Evolutionary conservation across 2,329 filamentous ascomycete species (phyloP), one percentile per base, ranked within the genome.

Genomic region (Tolypocladium tundrense): DNA sequence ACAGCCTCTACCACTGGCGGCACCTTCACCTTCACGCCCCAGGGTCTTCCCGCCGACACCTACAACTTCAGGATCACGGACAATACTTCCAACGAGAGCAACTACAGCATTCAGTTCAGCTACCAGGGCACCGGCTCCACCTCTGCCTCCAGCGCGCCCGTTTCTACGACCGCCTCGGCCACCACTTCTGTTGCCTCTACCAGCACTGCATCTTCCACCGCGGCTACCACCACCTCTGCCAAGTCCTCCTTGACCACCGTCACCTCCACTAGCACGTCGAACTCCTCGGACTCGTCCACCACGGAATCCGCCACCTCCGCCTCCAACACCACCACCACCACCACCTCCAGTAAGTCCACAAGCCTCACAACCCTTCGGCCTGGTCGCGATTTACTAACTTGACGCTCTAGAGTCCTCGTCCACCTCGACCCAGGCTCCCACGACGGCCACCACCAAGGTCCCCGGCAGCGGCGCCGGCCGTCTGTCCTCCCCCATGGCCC

Each of bases 31-130:
- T 65, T 69, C 55, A 72, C 64, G 14, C 67, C 68, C 35, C 35
- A 54, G 19, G 58, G 61, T 55, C 52, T 72, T 6, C 66, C 67
- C 55, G 61, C 68, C 27, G 72, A 66, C 61, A 61, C 58, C 51
- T 74, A 74, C 67, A 66, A 63, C 65, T 71, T 73, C 65, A 67
- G 68, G 63, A 72, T 73, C 62, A 60, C 54, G 45, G 61, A 68
- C 63, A 68, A 60, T 16, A 54, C 61, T 55, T 4, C 27, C 4
- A 61, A 60, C 35, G 59, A 66, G 14, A 13, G 42, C 61, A 74
- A 74, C 69, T 74, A 69, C 65, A 68, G 66, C 63, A 9, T 24
- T 2, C 66, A 69, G 63, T 74, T 72, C 60, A 1, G 39, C 11
- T 70, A 68, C 64, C 16, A 64, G 45, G 68, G 68, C 33, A 61